Conservation (phyloP, 2,329 filamentous ascomycete genomes). For the Shiraia sp. region DNA sequence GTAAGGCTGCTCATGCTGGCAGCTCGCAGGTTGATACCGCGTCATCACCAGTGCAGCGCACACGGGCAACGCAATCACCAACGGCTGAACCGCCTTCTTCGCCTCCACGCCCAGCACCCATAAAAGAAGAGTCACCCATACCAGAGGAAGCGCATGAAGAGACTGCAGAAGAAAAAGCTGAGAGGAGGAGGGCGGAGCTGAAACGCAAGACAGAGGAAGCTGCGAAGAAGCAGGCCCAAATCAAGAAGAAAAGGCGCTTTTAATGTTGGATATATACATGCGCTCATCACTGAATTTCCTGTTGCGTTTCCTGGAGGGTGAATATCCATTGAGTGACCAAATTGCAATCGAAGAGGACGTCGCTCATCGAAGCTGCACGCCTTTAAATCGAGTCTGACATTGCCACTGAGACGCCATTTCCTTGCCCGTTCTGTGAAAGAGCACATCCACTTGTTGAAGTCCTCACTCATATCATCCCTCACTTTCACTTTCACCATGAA, state of each 20-base stretch:
- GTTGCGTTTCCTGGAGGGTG: too few relatives aligned
- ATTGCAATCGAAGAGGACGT: too few relatives aligned
- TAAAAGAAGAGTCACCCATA: constrained; percentile 11
- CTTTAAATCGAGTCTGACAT: too few relatives aligned
- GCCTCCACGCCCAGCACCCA: constrained; percentile 2
- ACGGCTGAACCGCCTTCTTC: constrained; percentile 11
- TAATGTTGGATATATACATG: constrained; percentile 6
- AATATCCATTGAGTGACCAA: too few relatives aligned
- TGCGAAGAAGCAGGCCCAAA: constrained; percentile 54
- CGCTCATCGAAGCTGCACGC: too few relatives aligned
- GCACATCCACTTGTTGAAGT: too few relatives aligned
- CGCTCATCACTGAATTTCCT: too few relatives aligned
- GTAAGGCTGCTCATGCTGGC: constrained; percentile 12
- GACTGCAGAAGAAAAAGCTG: constrained; percentile 57
- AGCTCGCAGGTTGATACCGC: constrained; percentile 4
- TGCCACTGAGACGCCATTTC: too few relatives aligned
- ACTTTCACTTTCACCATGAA: too few relatives aligned
- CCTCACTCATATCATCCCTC: too few relatives aligned
- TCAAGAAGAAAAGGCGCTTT: constrained; percentile 42
- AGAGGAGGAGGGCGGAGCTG: constrained; percentile 59
- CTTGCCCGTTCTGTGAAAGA: too few relatives aligned
- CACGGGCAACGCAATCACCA: constrained; percentile 10
- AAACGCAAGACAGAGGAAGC: constrained; percentile 59
- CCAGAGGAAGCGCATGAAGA: constrained; percentile 30
- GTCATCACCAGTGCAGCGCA: constrained; percentile 6